Evolutionary conservation across 345 rosid genomes (phyloP).

Genomic region (Xanthoceras sorbifolium): DNA sequence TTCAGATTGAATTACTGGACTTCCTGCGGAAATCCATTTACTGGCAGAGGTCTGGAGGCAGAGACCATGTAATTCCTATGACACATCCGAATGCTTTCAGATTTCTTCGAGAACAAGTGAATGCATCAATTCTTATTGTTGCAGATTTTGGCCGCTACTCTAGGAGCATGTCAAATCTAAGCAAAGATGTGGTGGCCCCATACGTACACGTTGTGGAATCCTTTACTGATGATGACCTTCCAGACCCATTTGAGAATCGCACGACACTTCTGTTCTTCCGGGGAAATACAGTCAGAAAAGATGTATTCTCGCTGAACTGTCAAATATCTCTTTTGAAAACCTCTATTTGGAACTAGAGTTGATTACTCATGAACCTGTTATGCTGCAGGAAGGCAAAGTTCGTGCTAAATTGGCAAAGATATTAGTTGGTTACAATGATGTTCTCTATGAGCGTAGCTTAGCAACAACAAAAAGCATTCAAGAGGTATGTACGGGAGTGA

Average conservation of each 20-base stretch:
- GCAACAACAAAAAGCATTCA: slow-evolving; percentile 73
- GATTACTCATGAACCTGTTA: not conserved
- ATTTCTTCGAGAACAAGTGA: slow-evolving; percentile 79
- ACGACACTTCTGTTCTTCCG: slow-evolving; percentile 83
- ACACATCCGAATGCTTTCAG: slow-evolving; percentile 99
- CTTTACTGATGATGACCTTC: slow-evolving; percentile 46
- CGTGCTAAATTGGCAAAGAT: slow-evolving; percentile 72
- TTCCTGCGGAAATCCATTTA: slow-evolving; percentile 65
- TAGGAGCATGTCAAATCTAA: slow-evolving; percentile 63
- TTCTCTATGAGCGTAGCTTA: slow-evolving; percentile 60
- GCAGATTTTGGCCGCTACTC: slow-evolving; percentile 91
- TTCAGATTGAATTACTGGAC: slow-evolving; percentile 77
- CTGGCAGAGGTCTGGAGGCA: slow-evolving; percentile 93
- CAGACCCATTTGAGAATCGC: slow-evolving; percentile 74
- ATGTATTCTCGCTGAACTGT: slow-evolving; percentile 43
- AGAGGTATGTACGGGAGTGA: slow-evolving; percentile 47
- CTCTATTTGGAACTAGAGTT: slow-evolving; percentile 5
- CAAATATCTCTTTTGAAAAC: slow-evolving; percentile 9
- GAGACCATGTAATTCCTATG: slow-evolving; percentile 96
- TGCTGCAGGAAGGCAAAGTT: slow-evolving; percentile 79
- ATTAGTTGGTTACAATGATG: slow-evolving; percentile 64
- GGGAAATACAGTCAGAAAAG: slow-evolving; percentile 91
- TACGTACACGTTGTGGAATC: slow-evolving; percentile 93
- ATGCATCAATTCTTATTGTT: slow-evolving; percentile 84
- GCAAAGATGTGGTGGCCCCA: slow-evolving; percentile 90